phyloP scores from a whole-genome alignment of 306 rosid genomes.

The Casuarina equisetifolia region DNA sequence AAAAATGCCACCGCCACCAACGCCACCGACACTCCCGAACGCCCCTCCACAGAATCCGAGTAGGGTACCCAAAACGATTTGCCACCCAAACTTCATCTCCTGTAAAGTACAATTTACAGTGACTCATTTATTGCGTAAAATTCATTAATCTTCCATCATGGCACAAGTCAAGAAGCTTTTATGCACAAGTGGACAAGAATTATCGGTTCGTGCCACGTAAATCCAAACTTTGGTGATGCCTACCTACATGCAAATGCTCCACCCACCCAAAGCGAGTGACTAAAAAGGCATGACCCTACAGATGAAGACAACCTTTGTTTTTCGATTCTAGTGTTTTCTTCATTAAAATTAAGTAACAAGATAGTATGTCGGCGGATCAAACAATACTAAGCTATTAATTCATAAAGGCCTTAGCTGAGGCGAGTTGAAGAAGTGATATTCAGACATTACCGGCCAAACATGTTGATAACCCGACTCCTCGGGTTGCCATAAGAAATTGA shows the following conservation, averaged over 20 bases:
- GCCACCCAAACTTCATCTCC: slow-evolving; percentile 92
- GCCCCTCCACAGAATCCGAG: slow-evolving; percentile 91
- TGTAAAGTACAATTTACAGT: slow-evolving; percentile 28
- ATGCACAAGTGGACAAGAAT: background rate
- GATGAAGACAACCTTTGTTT: too few species aligned
- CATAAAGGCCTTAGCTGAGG: background rate
- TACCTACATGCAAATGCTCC: background rate
- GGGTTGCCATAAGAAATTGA: slow-evolving; percentile 76
- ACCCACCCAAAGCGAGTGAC: too few species aligned
- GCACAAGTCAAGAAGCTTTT: background rate
- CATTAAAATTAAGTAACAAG: too few species aligned
- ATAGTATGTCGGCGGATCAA: too few species aligned
- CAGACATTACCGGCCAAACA: slow-evolving; percentile 74
- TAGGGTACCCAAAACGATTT: slow-evolving; percentile 57
- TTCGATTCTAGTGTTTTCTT: too few species aligned
- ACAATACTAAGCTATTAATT: background rate
- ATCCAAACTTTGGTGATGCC: background rate
- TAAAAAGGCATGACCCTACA: too few species aligned
- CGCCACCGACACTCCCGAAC: slow-evolving; percentile 96
- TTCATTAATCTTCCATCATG: background rate
- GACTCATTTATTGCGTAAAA: background rate
- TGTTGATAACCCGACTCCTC: slow-evolving; percentile 56
- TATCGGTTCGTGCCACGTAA: background rate
- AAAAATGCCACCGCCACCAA: slow-evolving; percentile 97
- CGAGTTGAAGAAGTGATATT: background rate